Conservation (phyloP, 2,329 filamentous ascomycete genomes). For the Incumbomyces delicatus region DNA sequence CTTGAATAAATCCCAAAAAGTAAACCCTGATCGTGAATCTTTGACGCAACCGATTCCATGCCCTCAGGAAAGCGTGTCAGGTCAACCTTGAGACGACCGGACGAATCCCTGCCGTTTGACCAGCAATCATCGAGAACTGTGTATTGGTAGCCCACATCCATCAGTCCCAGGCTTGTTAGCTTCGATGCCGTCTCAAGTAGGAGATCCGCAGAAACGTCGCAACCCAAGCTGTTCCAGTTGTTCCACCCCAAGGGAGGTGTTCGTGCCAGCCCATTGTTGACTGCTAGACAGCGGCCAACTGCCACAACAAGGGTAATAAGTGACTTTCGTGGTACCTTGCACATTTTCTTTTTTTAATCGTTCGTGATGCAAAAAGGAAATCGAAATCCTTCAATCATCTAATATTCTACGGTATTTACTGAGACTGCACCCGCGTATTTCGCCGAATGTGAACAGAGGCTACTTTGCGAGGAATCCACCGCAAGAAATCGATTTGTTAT, state of each 20-base stretch:
- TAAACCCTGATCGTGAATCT: slow-evolving; percentile 40
- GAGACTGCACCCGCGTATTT: background rate
- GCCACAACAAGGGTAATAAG: slow-evolving; percentile 9
- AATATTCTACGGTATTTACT: too few species aligned
- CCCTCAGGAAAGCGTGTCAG: slow-evolving; percentile 38
- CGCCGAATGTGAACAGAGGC: background rate
- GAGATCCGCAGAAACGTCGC: slow-evolving; percentile 38
- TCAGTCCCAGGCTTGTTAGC: slow-evolving; percentile 37
- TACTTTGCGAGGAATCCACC: too few species aligned
- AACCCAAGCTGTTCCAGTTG: slow-evolving; percentile 39
- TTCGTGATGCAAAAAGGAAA: slow-evolving; percentile 30
- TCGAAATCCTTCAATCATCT: too few species aligned
- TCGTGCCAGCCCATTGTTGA: slow-evolving; percentile 33
- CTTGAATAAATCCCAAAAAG: slow-evolving; percentile 46
- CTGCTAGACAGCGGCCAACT: slow-evolving; percentile 16
- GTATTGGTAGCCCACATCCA: slow-evolving; percentile 42
- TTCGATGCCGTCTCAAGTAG: slow-evolving; percentile 38
- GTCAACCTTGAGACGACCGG: slow-evolving; percentile 34
- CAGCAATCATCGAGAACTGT: slow-evolving; percentile 47
- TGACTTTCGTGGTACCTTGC: background rate
- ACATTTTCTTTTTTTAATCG: too few species aligned
- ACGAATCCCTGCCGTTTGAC: slow-evolving; percentile 35
- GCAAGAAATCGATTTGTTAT: too few species aligned
- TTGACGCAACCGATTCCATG: slow-evolving; percentile 38
- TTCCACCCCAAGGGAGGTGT: slow-evolving; percentile 40